phyloP scores from a whole-genome alignment of 306 rosid species.

The Dalbergia cochinchinensis region DNA sequence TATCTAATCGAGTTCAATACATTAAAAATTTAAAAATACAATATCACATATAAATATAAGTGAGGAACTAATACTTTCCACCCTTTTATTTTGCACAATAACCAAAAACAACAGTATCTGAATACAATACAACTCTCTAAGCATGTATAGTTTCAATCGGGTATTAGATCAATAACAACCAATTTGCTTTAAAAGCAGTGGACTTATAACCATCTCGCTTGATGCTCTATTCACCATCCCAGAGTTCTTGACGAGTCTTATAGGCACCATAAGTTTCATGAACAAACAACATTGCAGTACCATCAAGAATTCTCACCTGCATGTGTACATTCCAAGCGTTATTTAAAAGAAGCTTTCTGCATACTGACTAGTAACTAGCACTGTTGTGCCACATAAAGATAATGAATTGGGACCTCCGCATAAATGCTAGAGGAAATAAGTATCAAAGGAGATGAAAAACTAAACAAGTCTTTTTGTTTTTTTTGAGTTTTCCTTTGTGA shows the following conservation, averaged over 20 bases:
- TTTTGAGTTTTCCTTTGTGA: neutral
- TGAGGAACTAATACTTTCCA: too few relatives aligned
- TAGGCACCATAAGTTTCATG: slow-evolving; percentile 51
- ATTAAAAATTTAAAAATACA: too few relatives aligned
- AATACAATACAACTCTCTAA: too few relatives aligned
- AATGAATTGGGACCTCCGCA: neutral
- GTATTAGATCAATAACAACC: neutral
- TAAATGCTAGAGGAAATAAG: neutral
- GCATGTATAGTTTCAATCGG: too few relatives aligned
- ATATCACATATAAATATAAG: too few relatives aligned
- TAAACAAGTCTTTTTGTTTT: neutral
- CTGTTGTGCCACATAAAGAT: neutral
- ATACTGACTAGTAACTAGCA: neutral
- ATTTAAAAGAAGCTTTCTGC: neutral
- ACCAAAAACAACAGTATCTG: too few relatives aligned
- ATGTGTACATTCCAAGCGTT: slow-evolving; percentile 14
- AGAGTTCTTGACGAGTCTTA: slow-evolving; percentile 58
- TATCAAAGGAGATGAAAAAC: slow-evolving; percentile 33
- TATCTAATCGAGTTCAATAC: too few relatives aligned
- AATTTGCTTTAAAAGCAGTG: neutral
- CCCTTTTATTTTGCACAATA: too few relatives aligned
- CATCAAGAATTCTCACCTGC: slow-evolving; percentile 59
- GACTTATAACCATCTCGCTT: neutral
- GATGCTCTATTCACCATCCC: slow-evolving; percentile 56
- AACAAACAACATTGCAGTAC: slow-evolving; percentile 37